Evolutionary conservation across 441 rosid species (phyloP), one percentile per base, ranked within the genome.

Genomic region (Arabidopsis hybrid): DNA sequence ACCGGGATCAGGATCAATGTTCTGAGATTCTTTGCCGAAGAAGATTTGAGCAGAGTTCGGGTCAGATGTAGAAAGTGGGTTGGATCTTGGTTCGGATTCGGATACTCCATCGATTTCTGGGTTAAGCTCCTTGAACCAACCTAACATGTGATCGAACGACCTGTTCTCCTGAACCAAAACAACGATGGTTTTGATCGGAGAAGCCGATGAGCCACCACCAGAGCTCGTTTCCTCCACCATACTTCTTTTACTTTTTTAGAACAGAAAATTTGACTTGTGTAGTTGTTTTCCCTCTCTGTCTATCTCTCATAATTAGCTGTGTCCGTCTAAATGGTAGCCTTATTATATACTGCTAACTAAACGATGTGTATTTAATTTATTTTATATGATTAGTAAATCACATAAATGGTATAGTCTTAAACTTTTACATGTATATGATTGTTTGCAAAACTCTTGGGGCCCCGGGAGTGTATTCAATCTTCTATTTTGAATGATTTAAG

Each of bases 101-200:
- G 89, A 80, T 7, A 88, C 91, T 18, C 97, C 98, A 60, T 93
- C 80, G 74, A 93, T 91, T 66, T 93, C 85, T 0, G 85, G 89
- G 83, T 91, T 86, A 43, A 84, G 71, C 35, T 87, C 79, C 62
- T 91, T 93, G 65, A 93, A 81, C 97, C 97, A 93, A n/a, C 98
- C 98, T 9, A 93, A 73, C 84, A 91, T 88, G 85, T 92, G 96
- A 56, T 92, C 96, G 43, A 92, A 92, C 0, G 97, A 90, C 34
- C 98, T 90, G 82, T 93, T 93, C 71, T 93, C 97, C 66, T 91
- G 98, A 38, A 89, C 89, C 69, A 91, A 83, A 66, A 93, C 86
- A 16, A 93, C 98, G 35, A 93, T 83, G 8, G 96, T 91, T 75
- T 89, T 88, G 84, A 93, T 87, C 38, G 97, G 98, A 72, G 72